phyloP scores from a whole-genome alignment of 192 early-diverging fungal species.

The Backusella circina region DNA sequence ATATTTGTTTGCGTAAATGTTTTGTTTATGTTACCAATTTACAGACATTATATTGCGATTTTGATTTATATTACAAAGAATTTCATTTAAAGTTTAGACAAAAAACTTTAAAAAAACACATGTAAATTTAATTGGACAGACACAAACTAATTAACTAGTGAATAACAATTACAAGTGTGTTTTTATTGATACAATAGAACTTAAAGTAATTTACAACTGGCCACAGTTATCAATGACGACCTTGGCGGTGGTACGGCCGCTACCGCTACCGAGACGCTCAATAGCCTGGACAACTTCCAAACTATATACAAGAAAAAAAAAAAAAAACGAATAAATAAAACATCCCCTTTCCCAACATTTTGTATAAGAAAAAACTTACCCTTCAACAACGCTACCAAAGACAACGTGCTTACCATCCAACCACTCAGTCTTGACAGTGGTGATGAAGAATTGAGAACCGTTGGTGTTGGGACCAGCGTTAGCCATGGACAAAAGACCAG shows the following conservation, averaged over 20 bases:
- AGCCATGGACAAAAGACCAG: conserved; percentile 80
- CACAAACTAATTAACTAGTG: neutral
- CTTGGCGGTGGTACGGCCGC: conserved; percentile 48
- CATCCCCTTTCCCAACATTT: neutral
- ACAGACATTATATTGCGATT: neutral
- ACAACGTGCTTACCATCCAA: conserved; percentile 89
- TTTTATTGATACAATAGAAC: neutral
- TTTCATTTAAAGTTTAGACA: neutral
- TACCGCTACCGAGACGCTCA: conserved; percentile 52
- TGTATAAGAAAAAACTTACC: conserved; percentile 16
- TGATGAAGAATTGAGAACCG: conserved; percentile 92
- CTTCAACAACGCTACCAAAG: conserved; percentile 67
- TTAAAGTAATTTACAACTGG: conserved; percentile 48
- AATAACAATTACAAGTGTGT: neutral
- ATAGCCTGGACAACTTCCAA: conserved; percentile 64
- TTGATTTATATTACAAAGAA: neutral
- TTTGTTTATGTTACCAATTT: neutral
- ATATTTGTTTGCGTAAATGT: too few relatives aligned
- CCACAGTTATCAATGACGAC: conserved; percentile 65
- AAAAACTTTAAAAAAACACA: neutral
- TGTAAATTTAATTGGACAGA: neutral
- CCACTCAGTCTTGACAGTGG: conserved; percentile 77
- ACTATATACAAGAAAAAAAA: conserved; percentile 15
- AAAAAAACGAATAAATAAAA: neutral
- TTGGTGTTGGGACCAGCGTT: conserved; percentile 84